Evolutionary conservation across 805 yeast species (phyloP), one percentile per base, ranked within the genome.

Genomic region (Tetrapisispora taiwanensis): DNA sequence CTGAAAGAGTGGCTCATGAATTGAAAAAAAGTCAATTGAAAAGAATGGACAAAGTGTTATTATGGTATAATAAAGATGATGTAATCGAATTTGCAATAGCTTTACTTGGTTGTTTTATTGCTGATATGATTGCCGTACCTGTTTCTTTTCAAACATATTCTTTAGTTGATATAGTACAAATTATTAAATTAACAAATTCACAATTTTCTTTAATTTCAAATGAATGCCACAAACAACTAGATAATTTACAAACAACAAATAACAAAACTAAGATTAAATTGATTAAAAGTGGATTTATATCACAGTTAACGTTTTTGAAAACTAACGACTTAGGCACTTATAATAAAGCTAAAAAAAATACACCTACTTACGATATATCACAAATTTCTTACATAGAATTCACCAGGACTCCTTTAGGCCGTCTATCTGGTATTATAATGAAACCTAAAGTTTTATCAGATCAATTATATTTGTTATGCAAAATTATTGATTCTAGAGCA

Each of bases 111-210:
- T 89, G 97, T 58, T 85, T 90, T 52, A 68, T 90, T 45, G 95
- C 97, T 1, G 95, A 95, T 2, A 83, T 87, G 38, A 89, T 92
- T 2, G 97, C 97, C 0, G 90, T 92, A 5, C 98, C 98, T 0
- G 78, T 92, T 35, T 84, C 84, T 43, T 80, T 87, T 46, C 84
- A 79, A 43, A 73, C 78, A 24, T 81, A 82, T 28, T 51, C 62
- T 4, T 65, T 80, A 24, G 69, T 69, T 35, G 95, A 88, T 50
- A 78, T 88, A 48, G 71, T 77, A 13, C 79, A 78, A 48, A 82
- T 89, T 30, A 76, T 89, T 62, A 74, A 73, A 36, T 70, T 75
- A 28, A 84, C 97, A 0, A 84, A 81, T 46, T 74, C 94, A 1
- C 87, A 82, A 58, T 69, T 85, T 42, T 81, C 89, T 41, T 67